A percentile compares a stretch with the other conserved stretches of the same genome.
These are phyloP conservation scores for Chlorella sp. DNA, from an alignment of 139 green algal genomes.

Conservation along the genomic window DNA sequence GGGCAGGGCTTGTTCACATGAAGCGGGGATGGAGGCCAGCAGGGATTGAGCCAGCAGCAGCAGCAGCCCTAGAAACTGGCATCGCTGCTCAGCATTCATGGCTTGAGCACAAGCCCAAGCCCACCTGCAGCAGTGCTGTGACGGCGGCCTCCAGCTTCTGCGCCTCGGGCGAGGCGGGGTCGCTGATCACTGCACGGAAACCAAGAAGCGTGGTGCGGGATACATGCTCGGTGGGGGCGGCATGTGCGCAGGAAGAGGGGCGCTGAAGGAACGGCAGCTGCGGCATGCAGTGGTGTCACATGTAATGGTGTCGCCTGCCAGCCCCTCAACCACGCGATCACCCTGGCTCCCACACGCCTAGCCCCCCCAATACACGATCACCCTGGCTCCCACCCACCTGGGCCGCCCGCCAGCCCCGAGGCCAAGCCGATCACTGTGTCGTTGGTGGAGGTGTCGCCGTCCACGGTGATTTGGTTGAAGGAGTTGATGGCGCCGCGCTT, in stretches of 20 bases:
- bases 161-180: constrained; percentile 65
- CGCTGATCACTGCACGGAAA: constrained; percentile 60
- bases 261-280: not conserved
- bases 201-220: not conserved
- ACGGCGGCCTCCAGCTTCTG: constrained; percentile 83
- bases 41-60: too few species aligned
- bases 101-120: too few species aligned
- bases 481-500: constrained; percentile 60
- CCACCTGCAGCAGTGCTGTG: constrained; percentile 86
- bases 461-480: constrained; percentile 90
- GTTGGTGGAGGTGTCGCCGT: constrained; percentile 90
- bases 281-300: not conserved
- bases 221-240: not conserved
- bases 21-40: too few species aligned
- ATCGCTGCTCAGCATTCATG: too few species aligned
- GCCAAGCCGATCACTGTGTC: constrained; percentile 82
- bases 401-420: constrained; percentile 66
- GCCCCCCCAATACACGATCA: not conserved
- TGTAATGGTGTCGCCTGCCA: not conserved
- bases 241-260: not conserved
- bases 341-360: not conserved
- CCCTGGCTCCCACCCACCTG: not conserved
- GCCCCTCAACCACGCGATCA: not conserved
- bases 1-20: too few species aligned
- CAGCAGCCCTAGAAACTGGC: too few species aligned